Evolutionary conservation across 371 early-diverging fungal genomes (phyloP), one percentile per base, ranked within the genome.

Genomic region (Zychaea mexicana): DNA sequence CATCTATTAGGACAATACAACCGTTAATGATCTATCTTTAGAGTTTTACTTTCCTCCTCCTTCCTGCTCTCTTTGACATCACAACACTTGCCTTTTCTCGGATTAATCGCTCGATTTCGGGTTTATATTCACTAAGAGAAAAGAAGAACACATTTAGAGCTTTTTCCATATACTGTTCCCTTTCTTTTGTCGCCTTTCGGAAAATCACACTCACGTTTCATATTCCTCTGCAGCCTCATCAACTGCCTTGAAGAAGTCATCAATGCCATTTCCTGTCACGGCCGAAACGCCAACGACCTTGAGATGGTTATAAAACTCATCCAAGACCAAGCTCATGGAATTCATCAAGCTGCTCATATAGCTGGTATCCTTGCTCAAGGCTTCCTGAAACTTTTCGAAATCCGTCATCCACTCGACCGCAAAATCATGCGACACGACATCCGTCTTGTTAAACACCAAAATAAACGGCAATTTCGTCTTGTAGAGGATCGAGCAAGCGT

Each of bases 381-480:
- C 95, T 60, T 86, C 83, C 74, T 97, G 96, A 83, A 99, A 98
- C 36, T 84, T 79, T 74, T 98, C 96, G 78, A 95, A 99, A 81
- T 99, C 98, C 3, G 85, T 83, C 93, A 98, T 97, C 99, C 99
- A 99, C 56, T 94, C 90, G 4, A 92, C 85, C 3, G 96, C 94
- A 73, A 94, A 94, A 26, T 92, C 90, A 70, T 93, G 91, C 13
- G 89, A 85, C 26, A 89, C 90, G 2, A 98, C 92, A 79, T 99
- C 99, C 0, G 92, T 93, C 81, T 99, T 99, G 88, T 99, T 99
- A 81, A 99, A 98, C 4, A 95, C 95, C 49, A 98, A 76, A 32
- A 99, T 84, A 60, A 99, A 94, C 6, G 98, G 98, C 32, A 98
- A 79, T 68, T 94, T 92, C 31, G 98, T 96, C 77, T 98, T 97